These are phyloP conservation scores for Trichoderma koningii DNA, from an alignment of 2,329 filamentous ascomycete genomes.

Conservation along the genomic window DNA sequence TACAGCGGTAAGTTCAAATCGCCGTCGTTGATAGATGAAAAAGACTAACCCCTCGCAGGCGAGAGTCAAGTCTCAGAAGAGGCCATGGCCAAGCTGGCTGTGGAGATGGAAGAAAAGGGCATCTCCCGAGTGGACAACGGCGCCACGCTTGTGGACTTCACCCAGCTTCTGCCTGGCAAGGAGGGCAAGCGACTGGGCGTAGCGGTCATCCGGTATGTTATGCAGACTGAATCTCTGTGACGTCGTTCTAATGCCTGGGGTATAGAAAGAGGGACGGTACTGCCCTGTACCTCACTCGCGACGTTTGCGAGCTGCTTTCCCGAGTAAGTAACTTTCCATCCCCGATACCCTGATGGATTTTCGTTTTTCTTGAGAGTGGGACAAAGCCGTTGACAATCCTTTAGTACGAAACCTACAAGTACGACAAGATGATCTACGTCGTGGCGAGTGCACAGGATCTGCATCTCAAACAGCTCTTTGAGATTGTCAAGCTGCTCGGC, in stretches of 20 bases:
- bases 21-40: background rate
- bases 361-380: background rate
- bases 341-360: background rate
- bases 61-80: constrained; percentile 72
- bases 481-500: constrained; percentile 72
- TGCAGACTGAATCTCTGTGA: background rate
- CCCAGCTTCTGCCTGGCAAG: constrained; percentile 66
- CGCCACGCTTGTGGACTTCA: constrained; percentile 71
- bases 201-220: constrained; percentile 60
- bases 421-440: constrained; percentile 81
- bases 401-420: constrained; percentile 59
- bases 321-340: constrained; percentile 42
- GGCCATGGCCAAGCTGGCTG: constrained; percentile 65
- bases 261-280: constrained; percentile 67
- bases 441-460: constrained; percentile 72
- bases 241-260: background rate
- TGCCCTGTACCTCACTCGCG: constrained; percentile 74
- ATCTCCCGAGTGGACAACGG: constrained; percentile 72
- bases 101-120: constrained; percentile 63
- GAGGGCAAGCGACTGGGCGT: constrained; percentile 69
- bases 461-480: constrained; percentile 74
- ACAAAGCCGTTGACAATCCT: background rate
- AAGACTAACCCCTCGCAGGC: constrained; percentile 51
- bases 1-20: constrained; percentile 46
- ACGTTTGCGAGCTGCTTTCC: constrained; percentile 73